Conservation (phyloP, 176 grass and related monocot genomes). For the Dendrocalamus sinicus region DNA sequence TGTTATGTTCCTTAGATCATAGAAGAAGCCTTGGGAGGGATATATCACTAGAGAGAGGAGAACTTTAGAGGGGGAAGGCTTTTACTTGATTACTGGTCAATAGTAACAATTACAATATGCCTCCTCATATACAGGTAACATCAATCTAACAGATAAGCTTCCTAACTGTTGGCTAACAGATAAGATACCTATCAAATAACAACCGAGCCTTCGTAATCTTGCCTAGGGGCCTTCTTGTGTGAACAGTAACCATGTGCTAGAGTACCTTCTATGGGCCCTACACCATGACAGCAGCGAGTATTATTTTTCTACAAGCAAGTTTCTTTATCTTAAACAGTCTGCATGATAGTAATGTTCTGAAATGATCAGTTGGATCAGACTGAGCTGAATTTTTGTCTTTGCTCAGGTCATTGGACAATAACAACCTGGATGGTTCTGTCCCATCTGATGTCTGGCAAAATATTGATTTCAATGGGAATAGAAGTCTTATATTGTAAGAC, state of each 20-base stretch:
- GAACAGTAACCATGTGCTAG: background rate
- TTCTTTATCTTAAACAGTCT: slow-evolving; percentile 29
- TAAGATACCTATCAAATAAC: background rate
- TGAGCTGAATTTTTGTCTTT: slow-evolving; percentile 19
- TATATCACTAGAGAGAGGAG: slow-evolving; percentile 10
- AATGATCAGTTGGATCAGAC: slow-evolving; percentile 24
- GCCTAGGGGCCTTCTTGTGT: background rate
- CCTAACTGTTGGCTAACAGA: background rate
- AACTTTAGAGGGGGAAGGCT: background rate
- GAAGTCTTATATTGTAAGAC: slow-evolving; percentile 64
- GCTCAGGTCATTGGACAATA: slow-evolving; percentile 71
- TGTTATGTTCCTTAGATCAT: background rate
- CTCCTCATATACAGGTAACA: background rate
- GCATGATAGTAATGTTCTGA: slow-evolving; percentile 3
- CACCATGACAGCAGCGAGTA: background rate
- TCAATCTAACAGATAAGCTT: background rate
- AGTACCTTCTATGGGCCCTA: background rate
- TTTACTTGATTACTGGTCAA: slow-evolving; percentile 14
- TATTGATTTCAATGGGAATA: slow-evolving; percentile 60
- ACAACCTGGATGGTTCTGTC: slow-evolving; percentile 60
- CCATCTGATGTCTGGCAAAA: slow-evolving; percentile 72
- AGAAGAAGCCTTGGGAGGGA: background rate
- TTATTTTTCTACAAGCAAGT: slow-evolving; percentile 18
- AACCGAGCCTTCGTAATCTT: background rate
- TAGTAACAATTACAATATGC: background rate